Percentiles rank a stretch among this genome's conserved stretches.
Evolutionary conservation across 1,139 yeast species (phyloP).

Genomic region (Spathaspora sp.): DNA sequence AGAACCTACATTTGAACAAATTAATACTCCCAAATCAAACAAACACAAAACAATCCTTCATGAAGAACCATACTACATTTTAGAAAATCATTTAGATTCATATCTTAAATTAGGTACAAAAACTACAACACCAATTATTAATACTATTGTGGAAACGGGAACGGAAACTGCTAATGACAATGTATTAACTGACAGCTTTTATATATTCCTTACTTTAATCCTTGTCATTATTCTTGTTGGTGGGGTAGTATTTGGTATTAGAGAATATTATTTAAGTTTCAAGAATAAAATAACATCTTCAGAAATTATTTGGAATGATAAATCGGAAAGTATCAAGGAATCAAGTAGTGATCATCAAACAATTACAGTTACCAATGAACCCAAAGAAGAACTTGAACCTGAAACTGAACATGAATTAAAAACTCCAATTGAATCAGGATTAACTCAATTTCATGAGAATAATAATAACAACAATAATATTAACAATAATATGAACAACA

Average conservation of each 20-base stretch:
- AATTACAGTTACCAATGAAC: slow-evolving; percentile 5
- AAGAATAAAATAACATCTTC: slow-evolving; percentile 11
- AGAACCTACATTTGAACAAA: slow-evolving; percentile 1
- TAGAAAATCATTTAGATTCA: slow-evolving; percentile 11
- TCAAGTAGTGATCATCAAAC: not conserved
- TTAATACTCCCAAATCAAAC: not conserved
- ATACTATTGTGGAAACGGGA: not conserved
- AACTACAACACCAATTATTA: not conserved
- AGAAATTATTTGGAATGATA: slow-evolving; percentile 5
- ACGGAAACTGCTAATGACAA: slow-evolving; percentile 3
- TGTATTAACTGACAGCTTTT: slow-evolving; percentile 29
- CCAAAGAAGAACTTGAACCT: not conserved
- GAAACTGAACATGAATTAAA: not conserved
- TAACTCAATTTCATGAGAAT: slow-evolving; percentile 9
- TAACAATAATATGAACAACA: too few relatives aligned
- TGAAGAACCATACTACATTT: slow-evolving; percentile 12
- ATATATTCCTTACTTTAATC: slow-evolving; percentile 27
- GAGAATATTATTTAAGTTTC: slow-evolving; percentile 26
- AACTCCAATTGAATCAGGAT: slow-evolving; percentile 3
- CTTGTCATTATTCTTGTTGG: slow-evolving; percentile 22
- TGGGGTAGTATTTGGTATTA: slow-evolving; percentile 23
- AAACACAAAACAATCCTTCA: slow-evolving; percentile 6
- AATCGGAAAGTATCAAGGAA: not conserved
- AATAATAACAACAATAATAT: too few relatives aligned
- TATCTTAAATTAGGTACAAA: slow-evolving; percentile 11